Evolutionary conservation across 768 basidiomycete genomes (phyloP).

Genomic region (Hydnomerulius pinastri): DNA sequence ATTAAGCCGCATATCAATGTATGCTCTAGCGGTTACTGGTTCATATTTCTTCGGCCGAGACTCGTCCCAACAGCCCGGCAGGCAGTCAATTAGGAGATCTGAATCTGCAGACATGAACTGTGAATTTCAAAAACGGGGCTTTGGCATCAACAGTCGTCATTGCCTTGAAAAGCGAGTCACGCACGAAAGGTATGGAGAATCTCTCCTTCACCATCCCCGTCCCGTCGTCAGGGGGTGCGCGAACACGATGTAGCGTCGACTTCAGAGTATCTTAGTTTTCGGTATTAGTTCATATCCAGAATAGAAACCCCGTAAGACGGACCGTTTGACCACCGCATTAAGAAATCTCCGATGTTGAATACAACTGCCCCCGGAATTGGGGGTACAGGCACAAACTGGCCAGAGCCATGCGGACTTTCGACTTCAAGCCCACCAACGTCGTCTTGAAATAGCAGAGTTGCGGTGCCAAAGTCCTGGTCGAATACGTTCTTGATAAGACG

Average conservation of each 20-base stretch:
- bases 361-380: conserved; percentile 49
- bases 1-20: conserved; percentile 41
- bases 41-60: conserved; percentile 51
- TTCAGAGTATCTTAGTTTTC: conserved; percentile 25
- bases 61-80: conserved; percentile 52
- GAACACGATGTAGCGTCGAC: conserved; percentile 52
- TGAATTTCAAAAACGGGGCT: conserved; percentile 29
- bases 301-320: not conserved
- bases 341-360: conserved; percentile 53
- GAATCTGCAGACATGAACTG: conserved; percentile 35
- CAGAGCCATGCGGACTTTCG: conserved; percentile 51
- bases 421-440: conserved; percentile 62
- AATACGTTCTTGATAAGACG: too few relatives aligned
- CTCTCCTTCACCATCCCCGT: conserved; percentile 46
- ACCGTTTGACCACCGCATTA: conserved; percentile 47
- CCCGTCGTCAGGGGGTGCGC: conserved; percentile 35
- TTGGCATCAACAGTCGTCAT: too few relatives aligned
- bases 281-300: not conserved
- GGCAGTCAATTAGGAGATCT: conserved; percentile 45
- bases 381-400: conserved; percentile 42
- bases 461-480: conserved; percentile 50
- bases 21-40: conserved; percentile 42
- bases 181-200: conserved; percentile 64
- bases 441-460: conserved; percentile 65
- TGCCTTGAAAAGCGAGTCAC: too few relatives aligned